Conservation (phyloP, 768 basidiomycete genomes). For the Suillus subaureus region DNA sequence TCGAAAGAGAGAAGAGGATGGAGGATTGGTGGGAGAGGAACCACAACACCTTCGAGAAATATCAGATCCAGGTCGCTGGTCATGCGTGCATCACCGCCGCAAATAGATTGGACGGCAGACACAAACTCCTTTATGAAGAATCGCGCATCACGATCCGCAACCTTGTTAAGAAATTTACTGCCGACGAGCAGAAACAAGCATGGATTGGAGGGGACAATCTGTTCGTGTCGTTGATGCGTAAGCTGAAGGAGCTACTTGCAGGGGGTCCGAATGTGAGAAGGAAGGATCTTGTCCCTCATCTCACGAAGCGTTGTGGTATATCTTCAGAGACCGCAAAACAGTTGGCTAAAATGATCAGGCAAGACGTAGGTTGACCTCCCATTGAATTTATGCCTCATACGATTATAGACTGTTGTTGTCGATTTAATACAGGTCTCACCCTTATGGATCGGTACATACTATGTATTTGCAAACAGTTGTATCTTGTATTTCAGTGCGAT, state of each 20-base stretch:
- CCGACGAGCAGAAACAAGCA: not conserved
- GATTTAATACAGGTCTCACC: not conserved
- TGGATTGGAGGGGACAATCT: not conserved
- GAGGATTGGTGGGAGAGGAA: slow-evolving; percentile 22
- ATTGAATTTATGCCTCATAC: not conserved
- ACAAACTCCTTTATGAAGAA: slow-evolving; percentile 22
- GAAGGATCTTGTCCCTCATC: slow-evolving; percentile 26
- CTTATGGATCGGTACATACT: not conserved
- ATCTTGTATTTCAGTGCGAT: not conserved
- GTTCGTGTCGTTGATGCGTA: slow-evolving; percentile 28
- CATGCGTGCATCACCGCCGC: slow-evolving; percentile 41
- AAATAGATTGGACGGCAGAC: slow-evolving; percentile 23
- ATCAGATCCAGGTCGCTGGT: slow-evolving; percentile 28
- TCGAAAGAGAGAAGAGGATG: slow-evolving; percentile 27
- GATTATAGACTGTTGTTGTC: not conserved
- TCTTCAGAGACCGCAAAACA: slow-evolving; percentile 24
- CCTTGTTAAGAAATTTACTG: slow-evolving; percentile 17
- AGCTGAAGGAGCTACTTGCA: slow-evolving; percentile 24
- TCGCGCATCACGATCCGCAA: slow-evolving; percentile 20
- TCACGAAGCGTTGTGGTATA: slow-evolving; percentile 30
- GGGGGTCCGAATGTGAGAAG: slow-evolving; percentile 16
- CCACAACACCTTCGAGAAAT: slow-evolving; percentile 20
- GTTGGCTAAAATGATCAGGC: not conserved
- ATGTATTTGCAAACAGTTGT: not conserved
- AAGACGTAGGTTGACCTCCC: not conserved